phyloP scores from a whole-genome alignment of 2,329 filamentous ascomycete genomes.

The Hypomyces perniciosus region DNA sequence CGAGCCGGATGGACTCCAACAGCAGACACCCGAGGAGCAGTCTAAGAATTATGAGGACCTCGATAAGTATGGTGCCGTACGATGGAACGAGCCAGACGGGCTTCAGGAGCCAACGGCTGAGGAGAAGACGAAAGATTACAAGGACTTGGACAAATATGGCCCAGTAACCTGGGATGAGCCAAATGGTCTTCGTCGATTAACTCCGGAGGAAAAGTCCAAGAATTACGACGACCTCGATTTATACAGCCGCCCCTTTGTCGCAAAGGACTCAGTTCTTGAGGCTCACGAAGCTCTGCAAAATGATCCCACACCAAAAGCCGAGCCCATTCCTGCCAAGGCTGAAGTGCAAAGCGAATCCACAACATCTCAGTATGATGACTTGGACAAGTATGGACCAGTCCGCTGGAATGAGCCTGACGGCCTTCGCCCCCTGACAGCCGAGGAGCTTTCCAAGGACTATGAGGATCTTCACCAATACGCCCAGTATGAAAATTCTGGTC shows the following conservation, averaged over 20 bases:
- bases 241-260: conserved; percentile 30
- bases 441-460: conserved; percentile 33
- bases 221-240: conserved; percentile 30
- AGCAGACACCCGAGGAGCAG: conserved; percentile 26
- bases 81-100: conserved; percentile 28
- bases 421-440: conserved; percentile 26
- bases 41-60: conserved; percentile 34
- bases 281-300: conserved; percentile 25
- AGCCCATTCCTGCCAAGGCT: conserved; percentile 32
- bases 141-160: conserved; percentile 37
- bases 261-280: conserved; percentile 24
- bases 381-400: conserved; percentile 34
- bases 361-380: conserved; percentile 34
- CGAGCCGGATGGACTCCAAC: conserved; percentile 28
- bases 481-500: conserved; percentile 25
- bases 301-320: conserved; percentile 28
- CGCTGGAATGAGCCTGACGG: conserved; percentile 37
- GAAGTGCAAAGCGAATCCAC: conserved; percentile 23
- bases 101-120: conserved; percentile 24
- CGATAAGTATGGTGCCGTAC: conserved; percentile 24
- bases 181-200: conserved; percentile 23
- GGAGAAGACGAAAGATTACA: conserved; percentile 32
- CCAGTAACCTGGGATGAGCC: conserved; percentile 26
- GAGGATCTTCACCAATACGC: conserved; percentile 33
- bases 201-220: conserved; percentile 25